phyloP scores from a whole-genome alignment of 768 basidiomycete species.

The Sarcodon aspratus region DNA sequence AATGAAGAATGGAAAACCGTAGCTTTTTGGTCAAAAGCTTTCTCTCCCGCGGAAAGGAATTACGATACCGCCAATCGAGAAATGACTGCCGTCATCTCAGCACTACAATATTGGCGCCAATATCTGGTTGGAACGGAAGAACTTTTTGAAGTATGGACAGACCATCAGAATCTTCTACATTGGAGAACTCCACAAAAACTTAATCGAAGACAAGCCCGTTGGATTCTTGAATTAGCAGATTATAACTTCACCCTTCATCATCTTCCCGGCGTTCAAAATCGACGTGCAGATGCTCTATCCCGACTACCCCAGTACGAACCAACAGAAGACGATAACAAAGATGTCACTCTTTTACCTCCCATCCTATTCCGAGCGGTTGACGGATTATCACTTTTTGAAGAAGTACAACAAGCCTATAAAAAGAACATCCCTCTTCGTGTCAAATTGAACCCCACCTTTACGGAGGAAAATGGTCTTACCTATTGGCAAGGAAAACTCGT shows the following conservation, averaged over 20 bases:
- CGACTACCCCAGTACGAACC: neutral
- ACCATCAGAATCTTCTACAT: conserved; percentile 10
- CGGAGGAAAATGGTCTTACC: too few species aligned
- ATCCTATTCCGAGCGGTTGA: neutral
- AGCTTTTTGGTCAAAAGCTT: conserved; percentile 1
- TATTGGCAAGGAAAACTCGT: too few species aligned
- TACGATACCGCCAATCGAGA: conserved; percentile 13
- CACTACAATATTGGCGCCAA: conserved; percentile 14
- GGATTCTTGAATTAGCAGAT: conserved; percentile 7
- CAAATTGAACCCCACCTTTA: too few species aligned
- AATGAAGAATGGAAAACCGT: conserved; percentile 4
- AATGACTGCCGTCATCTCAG: conserved; percentile 3
- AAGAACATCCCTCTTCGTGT: too few species aligned
- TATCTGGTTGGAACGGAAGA: conserved; percentile 11
- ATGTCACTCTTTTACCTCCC: too few species aligned
- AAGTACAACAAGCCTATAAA: too few species aligned
- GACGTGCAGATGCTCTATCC: conserved; percentile 9
- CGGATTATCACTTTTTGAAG: neutral
- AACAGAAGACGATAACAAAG: too few species aligned
- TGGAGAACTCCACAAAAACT: conserved; percentile 4
- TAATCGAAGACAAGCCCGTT: conserved; percentile 6
- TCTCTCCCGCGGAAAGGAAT: conserved; percentile 6
- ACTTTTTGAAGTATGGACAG: conserved; percentile 6
- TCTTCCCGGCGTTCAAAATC: conserved; percentile 8
- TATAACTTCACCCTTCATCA: conserved; percentile 8